phyloP scores from a whole-genome alignment of 2,329 filamentous ascomycete genomes.

The Elsinoe ampelina region DNA sequence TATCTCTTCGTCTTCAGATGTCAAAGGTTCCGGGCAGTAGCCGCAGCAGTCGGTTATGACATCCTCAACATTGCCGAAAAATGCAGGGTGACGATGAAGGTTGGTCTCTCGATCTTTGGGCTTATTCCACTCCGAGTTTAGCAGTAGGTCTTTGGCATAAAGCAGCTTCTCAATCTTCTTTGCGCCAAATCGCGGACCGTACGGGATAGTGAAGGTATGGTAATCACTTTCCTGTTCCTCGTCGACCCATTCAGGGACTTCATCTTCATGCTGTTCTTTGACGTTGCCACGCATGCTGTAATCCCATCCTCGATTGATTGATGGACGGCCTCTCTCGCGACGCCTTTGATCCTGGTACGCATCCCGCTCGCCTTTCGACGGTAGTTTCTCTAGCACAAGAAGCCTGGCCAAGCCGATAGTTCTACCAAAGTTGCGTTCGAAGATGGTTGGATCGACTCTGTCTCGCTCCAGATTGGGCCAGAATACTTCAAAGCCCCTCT shows the following conservation, averaged over 20 bases:
- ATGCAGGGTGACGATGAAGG: constrained; percentile 75
- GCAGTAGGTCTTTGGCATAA: constrained; percentile 69
- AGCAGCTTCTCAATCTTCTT: constrained; percentile 72
- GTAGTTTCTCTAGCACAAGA: constrained; percentile 69
- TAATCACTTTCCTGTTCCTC: constrained; percentile 71
- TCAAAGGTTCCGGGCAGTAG: constrained; percentile 60
- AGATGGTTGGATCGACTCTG: constrained; percentile 77
- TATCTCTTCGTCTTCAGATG: constrained; percentile 61
- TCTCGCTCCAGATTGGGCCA: constrained; percentile 66
- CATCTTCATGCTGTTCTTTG: constrained; percentile 68
- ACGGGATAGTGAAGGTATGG: constrained; percentile 57
- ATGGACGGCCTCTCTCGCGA: constrained; percentile 60
- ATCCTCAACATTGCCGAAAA: constrained; percentile 68
- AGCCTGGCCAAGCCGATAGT: constrained; percentile 70
- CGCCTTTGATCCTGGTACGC: constrained; percentile 61
- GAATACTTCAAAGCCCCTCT: constrained; percentile 74
- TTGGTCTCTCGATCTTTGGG: constrained; percentile 64
- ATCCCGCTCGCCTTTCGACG: constrained; percentile 58
- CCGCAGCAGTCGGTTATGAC: constrained; percentile 76
- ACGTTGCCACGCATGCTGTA: constrained; percentile 56
- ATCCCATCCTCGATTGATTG: constrained; percentile 35
- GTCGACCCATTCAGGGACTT: constrained; percentile 74
- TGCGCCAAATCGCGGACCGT: constrained; percentile 47
- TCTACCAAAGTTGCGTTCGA: constrained; percentile 67
- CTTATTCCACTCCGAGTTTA: constrained; percentile 83